These are phyloP conservation scores for Phylloporus arenicola DNA, from an alignment of 768 basidiomycete species.

Conservation along the genomic window DNA sequence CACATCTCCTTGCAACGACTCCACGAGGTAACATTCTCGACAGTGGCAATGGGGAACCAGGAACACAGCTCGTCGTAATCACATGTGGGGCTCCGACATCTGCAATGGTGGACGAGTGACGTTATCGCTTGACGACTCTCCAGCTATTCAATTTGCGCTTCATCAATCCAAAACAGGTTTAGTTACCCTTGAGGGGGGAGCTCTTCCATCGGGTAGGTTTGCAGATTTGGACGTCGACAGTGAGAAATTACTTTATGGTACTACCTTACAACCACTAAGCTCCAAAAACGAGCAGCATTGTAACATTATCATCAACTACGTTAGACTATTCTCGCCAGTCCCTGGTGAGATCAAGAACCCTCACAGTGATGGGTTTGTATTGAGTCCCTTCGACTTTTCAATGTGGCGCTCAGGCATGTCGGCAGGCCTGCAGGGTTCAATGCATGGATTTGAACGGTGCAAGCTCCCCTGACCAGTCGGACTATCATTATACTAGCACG, in stretches of 20 bases:
- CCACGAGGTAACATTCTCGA: neutral
- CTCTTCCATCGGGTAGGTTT: too few species aligned
- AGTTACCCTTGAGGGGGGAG: too few species aligned
- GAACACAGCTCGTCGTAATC: neutral
- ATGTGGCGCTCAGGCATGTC: neutral
- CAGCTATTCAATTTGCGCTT: too few species aligned
- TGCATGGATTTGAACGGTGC: neutral
- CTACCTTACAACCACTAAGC: neutral
- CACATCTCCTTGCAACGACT: conserved; percentile 1
- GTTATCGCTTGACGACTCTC: too few species aligned
- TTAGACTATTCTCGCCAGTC: neutral
- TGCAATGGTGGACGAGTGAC: too few species aligned
- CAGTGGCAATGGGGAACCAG: neutral
- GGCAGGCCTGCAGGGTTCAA: neutral
- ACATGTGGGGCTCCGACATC: neutral
- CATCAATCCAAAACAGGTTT: too few species aligned
- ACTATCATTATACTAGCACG: neutral
- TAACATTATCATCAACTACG: neutral
- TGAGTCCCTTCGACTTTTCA: neutral
- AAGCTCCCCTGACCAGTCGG: neutral
- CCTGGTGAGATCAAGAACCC: neutral
- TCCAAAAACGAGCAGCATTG: neutral
- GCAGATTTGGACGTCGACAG: neutral
- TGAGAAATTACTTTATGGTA: neutral
- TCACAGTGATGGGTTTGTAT: neutral